Percentiles rank a stretch among this genome's conserved stretches.
Evolutionary conservation across 129 eudicot genomes (phyloP).

Genomic region (Saussurea involucrata): DNA sequence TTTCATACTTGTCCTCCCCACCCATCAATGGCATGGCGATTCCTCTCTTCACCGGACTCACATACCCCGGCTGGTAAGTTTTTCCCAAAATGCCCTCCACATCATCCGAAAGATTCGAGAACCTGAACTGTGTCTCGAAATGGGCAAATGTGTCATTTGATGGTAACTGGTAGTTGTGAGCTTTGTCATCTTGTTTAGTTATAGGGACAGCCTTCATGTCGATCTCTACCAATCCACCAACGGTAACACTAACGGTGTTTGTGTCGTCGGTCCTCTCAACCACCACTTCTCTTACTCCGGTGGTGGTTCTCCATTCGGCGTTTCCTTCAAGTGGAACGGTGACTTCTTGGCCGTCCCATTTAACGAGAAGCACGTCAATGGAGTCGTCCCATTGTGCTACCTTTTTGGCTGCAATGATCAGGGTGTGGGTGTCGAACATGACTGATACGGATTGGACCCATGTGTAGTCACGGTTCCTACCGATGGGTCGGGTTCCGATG

Average conservation of each 20-base stretch:
- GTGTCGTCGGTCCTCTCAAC: slow-evolving; percentile 57
- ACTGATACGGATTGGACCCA: slow-evolving; percentile 63
- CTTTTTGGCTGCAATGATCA: slow-evolving; percentile 43
- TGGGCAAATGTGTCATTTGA: slow-evolving; percentile 54
- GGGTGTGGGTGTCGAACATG: slow-evolving; percentile 52
- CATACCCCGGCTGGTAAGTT: slow-evolving; percentile 44
- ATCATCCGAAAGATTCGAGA: slow-evolving; percentile 22
- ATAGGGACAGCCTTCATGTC: slow-evolving; percentile 46
- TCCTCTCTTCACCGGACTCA: slow-evolving; percentile 45
- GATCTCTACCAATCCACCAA: slow-evolving; percentile 38
- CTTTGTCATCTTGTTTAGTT: slow-evolving; percentile 41
- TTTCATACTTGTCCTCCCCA: slow-evolving; percentile 58
- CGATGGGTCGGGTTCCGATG: slow-evolving; percentile 55
- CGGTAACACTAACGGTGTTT: slow-evolving; percentile 35
- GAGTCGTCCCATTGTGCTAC: slow-evolving; percentile 45
- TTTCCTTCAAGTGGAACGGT: slow-evolving; percentile 39
- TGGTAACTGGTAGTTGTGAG: slow-evolving; percentile 59
- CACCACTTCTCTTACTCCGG: slow-evolving; percentile 31
- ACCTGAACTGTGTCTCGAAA: slow-evolving; percentile 51
- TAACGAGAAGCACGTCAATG: slow-evolving; percentile 41
- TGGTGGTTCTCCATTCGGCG: slow-evolving; percentile 43
- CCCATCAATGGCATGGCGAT: slow-evolving; percentile 61
- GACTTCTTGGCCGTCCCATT: slow-evolving; percentile 36
- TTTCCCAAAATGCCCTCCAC: slow-evolving; percentile 63
- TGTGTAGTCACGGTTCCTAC: slow-evolving; percentile 62